A percentile compares a stretch with the other conserved stretches of the same genome.
Evolutionary conservation across 2,329 filamentous ascomycete species (phyloP).

Genomic region (Fusarium nygamai): DNA sequence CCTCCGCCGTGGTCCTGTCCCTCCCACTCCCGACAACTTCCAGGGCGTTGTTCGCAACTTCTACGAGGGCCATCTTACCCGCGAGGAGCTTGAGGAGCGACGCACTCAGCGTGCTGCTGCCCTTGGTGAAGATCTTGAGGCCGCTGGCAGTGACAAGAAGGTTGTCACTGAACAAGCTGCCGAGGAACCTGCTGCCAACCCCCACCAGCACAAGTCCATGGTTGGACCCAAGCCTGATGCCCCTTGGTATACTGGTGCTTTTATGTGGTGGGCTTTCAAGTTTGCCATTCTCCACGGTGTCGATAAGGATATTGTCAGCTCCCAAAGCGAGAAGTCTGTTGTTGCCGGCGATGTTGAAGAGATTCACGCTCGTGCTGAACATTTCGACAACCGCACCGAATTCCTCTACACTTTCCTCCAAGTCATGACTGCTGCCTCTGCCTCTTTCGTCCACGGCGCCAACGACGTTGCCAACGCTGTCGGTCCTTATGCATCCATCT

Average conservation of each 20-base stretch:
- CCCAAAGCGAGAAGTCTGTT: slow-evolving; percentile 51
- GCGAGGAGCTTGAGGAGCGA: slow-evolving; percentile 59
- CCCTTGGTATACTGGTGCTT: slow-evolving; percentile 54
- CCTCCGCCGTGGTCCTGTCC: slow-evolving; percentile 52
- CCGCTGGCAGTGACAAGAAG: slow-evolving; percentile 44
- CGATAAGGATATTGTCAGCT: slow-evolving; percentile 53
- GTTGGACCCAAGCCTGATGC: slow-evolving; percentile 55
- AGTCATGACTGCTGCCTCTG: slow-evolving; percentile 68
- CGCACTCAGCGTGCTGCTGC: slow-evolving; percentile 43
- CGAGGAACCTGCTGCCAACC: slow-evolving; percentile 65
- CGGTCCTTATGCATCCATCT: slow-evolving; percentile 71
- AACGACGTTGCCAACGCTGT: slow-evolving; percentile 73
- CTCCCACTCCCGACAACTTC: slow-evolving; percentile 55
- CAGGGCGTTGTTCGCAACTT: slow-evolving; percentile 60
- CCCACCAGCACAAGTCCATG: slow-evolving; percentile 44
- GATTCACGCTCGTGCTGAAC: slow-evolving; percentile 64
- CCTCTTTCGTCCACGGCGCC: slow-evolving; percentile 72
- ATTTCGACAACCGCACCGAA: slow-evolving; percentile 71
- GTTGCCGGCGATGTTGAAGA: slow-evolving; percentile 64
- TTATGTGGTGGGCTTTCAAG: slow-evolving; percentile 58
- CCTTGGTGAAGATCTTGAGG: slow-evolving; percentile 37
- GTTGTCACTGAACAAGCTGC: slow-evolving; percentile 51
- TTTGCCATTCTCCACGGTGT: slow-evolving; percentile 59
- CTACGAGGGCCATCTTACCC: slow-evolving; percentile 66
- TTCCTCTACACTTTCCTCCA: slow-evolving; percentile 70